Evolutionary conservation across 2,329 filamentous ascomycete genomes (phyloP).

Genomic region (Aspergillus persii): DNA sequence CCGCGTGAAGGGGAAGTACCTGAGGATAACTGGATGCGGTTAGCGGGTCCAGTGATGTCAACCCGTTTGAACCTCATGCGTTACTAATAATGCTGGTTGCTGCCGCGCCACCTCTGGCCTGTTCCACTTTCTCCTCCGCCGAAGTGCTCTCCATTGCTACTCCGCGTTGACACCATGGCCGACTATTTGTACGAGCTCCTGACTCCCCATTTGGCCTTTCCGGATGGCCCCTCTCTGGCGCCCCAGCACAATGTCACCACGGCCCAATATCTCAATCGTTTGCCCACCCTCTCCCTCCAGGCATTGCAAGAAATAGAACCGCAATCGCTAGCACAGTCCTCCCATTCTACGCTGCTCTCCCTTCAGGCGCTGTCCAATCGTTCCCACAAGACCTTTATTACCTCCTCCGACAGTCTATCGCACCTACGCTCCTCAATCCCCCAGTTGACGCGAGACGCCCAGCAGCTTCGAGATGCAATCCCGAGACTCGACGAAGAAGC

Average conservation of each 20-base stretch:
- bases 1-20: constrained; percentile 2
- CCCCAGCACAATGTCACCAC: constrained; percentile 32
- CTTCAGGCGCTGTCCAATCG: constrained; percentile 86
- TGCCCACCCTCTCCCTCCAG: constrained; percentile 73
- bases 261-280: constrained; percentile 67
- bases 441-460: constrained; percentile 62
- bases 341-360: constrained; percentile 76
- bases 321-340: constrained; percentile 73
- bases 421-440: constrained; percentile 72
- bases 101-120: neutral
- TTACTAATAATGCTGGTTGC: neutral
- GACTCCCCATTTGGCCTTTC: constrained; percentile 55
- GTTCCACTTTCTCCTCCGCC: neutral
- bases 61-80: neutral
- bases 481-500: constrained; percentile 77
- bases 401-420: constrained; percentile 74
- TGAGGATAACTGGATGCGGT: constrained; percentile 1
- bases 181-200: constrained; percentile 76
- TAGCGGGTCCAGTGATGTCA: constrained; percentile 2
- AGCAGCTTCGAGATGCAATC: constrained; percentile 67
- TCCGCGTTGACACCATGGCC: constrained; percentile 50
- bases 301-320: constrained; percentile 73
- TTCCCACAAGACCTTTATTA: constrained; percentile 80
- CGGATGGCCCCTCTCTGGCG: constrained; percentile 21
- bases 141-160: neutral